phyloP scores from a whole-genome alignment of 108 stramenopile genomes.

The Epithemia pelagica region DNA sequence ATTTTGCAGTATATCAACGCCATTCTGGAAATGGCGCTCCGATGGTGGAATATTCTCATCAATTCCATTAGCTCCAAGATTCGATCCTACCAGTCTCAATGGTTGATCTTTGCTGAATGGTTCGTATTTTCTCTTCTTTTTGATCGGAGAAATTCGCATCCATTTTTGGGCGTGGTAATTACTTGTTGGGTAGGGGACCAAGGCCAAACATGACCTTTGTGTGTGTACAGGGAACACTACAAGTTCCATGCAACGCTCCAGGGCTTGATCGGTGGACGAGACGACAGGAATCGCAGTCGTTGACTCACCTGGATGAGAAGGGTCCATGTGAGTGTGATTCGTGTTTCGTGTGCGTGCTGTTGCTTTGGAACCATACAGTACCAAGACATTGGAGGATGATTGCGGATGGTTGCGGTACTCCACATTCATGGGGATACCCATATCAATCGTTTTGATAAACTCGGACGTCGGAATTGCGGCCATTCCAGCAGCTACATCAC shows the following conservation, averaged over 20 bases:
- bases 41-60: constrained; percentile 41
- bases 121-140: neutral
- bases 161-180: constrained; percentile 70
- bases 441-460: constrained; percentile 48
- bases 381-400: constrained; percentile 45
- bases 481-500: constrained; percentile 7
- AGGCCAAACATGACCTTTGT: constrained; percentile 44
- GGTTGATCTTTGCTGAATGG: constrained; percentile 20
- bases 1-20: constrained; percentile 38
- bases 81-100: constrained; percentile 41
- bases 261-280: constrained; percentile 34
- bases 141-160: constrained; percentile 29
- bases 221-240: constrained; percentile 49
- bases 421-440: constrained; percentile 51
- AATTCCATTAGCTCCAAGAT: constrained; percentile 41
- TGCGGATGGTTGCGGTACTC: constrained; percentile 2
- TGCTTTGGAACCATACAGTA: constrained; percentile 44
- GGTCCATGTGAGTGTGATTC: constrained; percentile 16
- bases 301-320: neutral
- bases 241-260: constrained; percentile 58
- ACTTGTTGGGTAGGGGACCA: constrained; percentile 61
- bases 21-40: constrained; percentile 16
- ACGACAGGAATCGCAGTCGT: neutral
- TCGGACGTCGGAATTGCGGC: constrained; percentile 28
- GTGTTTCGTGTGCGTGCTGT: no score